Evolutionary conservation across 2,329 filamentous ascomycete genomes (phyloP).

Genomic region (Zasmidium cellare): DNA sequence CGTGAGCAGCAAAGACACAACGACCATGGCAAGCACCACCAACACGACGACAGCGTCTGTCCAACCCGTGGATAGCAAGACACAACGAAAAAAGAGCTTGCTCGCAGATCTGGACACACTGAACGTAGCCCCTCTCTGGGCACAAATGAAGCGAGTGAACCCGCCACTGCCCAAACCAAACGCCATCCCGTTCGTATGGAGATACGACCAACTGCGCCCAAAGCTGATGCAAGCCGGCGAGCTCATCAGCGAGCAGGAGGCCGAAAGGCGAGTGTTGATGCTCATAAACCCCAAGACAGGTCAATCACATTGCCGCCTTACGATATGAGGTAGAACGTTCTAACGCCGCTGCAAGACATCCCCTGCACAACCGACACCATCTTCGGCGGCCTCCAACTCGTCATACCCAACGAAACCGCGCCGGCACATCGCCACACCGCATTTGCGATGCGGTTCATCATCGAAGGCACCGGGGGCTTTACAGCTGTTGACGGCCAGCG

Average conservation of each 20-base stretch:
- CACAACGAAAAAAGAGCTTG: no score
- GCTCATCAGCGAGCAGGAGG: background rate
- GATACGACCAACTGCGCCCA: background rate
- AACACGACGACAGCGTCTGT: no score
- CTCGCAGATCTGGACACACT: no score
- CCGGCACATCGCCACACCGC: slow-evolving; percentile 1
- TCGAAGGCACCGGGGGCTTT: slow-evolving; percentile 57
- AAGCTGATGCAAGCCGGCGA: background rate
- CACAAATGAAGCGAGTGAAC: background rate
- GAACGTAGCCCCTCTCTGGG: background rate
- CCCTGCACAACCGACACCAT: slow-evolving; percentile 1
- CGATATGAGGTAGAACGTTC: no score
- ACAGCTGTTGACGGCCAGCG: slow-evolving; percentile 57
- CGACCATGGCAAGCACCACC: no score
- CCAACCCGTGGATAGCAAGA: no score
- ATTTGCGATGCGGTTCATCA: slow-evolving; percentile 46
- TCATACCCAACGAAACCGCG: background rate
- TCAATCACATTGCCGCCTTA: no score
- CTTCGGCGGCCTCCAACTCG: background rate
- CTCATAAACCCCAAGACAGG: slow-evolving; percentile 1
- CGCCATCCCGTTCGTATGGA: background rate
- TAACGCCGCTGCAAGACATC: background rate
- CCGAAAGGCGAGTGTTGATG: background rate
- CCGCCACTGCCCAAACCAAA: background rate
- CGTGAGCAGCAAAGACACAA: no score